Conservation (phyloP, 805 yeast species). For the Wickerhamiella australiensis region DNA sequence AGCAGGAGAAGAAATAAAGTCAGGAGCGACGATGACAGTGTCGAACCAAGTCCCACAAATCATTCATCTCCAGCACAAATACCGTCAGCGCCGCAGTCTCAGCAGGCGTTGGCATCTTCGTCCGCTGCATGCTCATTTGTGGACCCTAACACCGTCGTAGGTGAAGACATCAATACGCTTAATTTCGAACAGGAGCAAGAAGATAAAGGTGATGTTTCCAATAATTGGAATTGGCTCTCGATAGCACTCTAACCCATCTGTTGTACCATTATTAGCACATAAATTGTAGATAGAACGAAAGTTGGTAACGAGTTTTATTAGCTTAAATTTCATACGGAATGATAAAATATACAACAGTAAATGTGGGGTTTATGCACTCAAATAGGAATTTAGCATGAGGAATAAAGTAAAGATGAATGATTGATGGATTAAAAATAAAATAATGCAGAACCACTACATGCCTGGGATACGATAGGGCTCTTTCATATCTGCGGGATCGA, state of each 20-base stretch:
- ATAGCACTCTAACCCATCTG: constrained; percentile 6
- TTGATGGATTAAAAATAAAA: background rate
- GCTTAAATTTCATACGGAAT: background rate
- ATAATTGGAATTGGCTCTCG: constrained; percentile 13
- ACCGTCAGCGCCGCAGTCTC: background rate
- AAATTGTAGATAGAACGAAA: background rate
- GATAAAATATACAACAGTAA: no score
- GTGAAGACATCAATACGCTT: background rate
- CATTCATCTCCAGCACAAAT: background rate
- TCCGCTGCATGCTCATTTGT: background rate
- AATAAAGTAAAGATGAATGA: background rate
- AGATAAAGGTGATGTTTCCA: background rate
- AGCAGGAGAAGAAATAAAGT: background rate
- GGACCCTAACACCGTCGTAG: background rate
- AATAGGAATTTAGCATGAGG: background rate
- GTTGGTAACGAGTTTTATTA: background rate
- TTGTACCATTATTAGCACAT: background rate
- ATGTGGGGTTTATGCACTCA: background rate
- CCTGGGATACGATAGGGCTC: constrained; percentile 5
- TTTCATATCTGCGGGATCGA: constrained; percentile 1
- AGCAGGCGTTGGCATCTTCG: background rate
- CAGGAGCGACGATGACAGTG: background rate
- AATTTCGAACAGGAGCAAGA: background rate
- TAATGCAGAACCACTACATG: background rate
- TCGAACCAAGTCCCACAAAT: background rate